phyloP scores from a whole-genome alignment of 257 asterid species.

The Solanum stenotomum region DNA sequence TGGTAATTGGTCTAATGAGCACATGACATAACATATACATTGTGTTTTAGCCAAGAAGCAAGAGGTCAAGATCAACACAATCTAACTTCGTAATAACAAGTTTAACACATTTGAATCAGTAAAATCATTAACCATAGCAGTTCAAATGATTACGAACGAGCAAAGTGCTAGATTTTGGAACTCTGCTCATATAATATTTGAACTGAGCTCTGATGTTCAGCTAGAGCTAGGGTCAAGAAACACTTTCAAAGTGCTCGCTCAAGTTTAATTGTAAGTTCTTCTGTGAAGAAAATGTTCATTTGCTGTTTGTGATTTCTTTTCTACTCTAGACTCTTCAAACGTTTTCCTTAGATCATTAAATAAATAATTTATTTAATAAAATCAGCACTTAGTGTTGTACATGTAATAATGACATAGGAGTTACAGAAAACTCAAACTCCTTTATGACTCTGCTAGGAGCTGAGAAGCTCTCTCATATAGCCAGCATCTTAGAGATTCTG shows the following conservation, averaged over 20 bases:
- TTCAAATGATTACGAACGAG: background rate
- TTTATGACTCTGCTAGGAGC: too few species aligned
- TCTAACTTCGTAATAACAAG: background rate
- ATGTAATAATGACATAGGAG: background rate
- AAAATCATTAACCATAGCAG: background rate
- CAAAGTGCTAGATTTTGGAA: background rate
- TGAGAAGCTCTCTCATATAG: too few species aligned
- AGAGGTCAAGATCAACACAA: background rate
- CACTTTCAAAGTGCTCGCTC: background rate
- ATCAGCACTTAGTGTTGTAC: background rate
- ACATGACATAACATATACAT: background rate
- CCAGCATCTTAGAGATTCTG: too few species aligned
- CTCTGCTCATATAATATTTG: background rate
- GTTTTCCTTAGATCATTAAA: background rate
- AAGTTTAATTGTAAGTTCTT: background rate
- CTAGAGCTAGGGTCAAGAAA: background rate
- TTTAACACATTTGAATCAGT: background rate
- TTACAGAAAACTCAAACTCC: too few species aligned
- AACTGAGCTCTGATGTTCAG: background rate
- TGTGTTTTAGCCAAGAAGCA: background rate
- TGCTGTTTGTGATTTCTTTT: background rate
- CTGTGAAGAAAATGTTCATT: background rate
- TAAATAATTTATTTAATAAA: background rate
- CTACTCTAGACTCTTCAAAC: background rate
- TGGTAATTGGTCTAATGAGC: background rate